These are phyloP conservation scores for Vickermania ingenoplastis DNA, from an alignment of 208 protist species.

Conservation along the genomic window DNA sequence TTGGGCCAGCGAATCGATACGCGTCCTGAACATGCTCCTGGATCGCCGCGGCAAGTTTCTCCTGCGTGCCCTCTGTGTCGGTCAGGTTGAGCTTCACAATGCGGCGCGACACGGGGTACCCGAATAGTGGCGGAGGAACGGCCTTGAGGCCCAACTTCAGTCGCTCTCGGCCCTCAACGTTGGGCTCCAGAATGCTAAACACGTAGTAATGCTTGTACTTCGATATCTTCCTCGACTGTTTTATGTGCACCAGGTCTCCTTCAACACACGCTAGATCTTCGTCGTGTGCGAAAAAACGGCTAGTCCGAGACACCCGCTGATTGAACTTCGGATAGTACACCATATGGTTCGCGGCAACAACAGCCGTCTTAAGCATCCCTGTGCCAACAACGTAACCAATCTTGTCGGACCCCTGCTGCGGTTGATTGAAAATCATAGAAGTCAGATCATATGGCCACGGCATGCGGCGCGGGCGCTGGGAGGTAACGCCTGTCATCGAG, in stretches of 20 bases:
- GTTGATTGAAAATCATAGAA: conserved; percentile 89
- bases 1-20: conserved; percentile 82
- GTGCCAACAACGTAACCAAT: conserved; percentile 90
- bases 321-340: conserved; percentile 93
- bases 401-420: conserved; percentile 84
- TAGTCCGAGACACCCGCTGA: conserved; percentile 84
- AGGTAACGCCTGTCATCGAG: conserved; percentile 77
- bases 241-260: conserved; percentile 88
- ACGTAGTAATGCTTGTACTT: conserved; percentile 94
- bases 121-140: conserved; percentile 82
- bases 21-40: conserved; percentile 90
- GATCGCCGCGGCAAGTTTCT: conserved; percentile 87
- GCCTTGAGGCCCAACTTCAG: conserved; percentile 85
- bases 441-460: conserved; percentile 90
- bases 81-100: conserved; percentile 90
- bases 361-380: conserved; percentile 89
- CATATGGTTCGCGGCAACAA: conserved; percentile 86
- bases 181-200: conserved; percentile 88
- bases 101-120: conserved; percentile 82
- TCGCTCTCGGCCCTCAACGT: conserved; percentile 84
- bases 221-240: conserved; percentile 86
- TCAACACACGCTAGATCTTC: conserved; percentile 91
- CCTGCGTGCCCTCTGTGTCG: conserved; percentile 70
- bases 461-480: conserved; percentile 86
- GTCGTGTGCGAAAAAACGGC: conserved; percentile 88